Percentiles rank a stretch among this genome's conserved stretches.
These are phyloP conservation scores for Candida pseudoglaebosa DNA, from an alignment of 805 yeast species.

Conservation along the genomic window DNA sequence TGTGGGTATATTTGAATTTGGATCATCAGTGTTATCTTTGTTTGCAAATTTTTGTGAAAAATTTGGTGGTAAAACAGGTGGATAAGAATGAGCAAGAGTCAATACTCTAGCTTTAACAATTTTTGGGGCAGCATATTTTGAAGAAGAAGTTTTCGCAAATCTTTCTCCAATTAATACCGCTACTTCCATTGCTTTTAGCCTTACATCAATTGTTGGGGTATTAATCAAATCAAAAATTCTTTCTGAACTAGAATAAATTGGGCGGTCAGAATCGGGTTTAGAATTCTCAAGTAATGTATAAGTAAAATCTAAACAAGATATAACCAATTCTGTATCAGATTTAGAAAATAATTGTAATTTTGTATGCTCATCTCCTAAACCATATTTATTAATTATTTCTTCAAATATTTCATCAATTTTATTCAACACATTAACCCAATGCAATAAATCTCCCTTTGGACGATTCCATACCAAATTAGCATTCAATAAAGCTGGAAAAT, in stretches of 20 bases:
- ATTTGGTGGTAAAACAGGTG: constrained; percentile 41
- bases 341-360: constrained; percentile 42
- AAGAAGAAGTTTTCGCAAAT: constrained; percentile 43
- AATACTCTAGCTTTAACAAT: constrained; percentile 44
- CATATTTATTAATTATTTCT: constrained; percentile 49
- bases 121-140: constrained; percentile 42
- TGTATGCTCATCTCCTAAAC: constrained; percentile 43
- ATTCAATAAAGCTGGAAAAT: constrained; percentile 38
- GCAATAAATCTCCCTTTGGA: constrained; percentile 64
- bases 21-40: constrained; percentile 7
- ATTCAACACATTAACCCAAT: constrained; percentile 76
- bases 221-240: constrained; percentile 55
- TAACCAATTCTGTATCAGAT: constrained; percentile 45
- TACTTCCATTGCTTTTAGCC: constrained; percentile 57
- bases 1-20: constrained; percentile 15
- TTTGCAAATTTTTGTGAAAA: constrained; percentile 24
- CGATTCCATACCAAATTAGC: constrained; percentile 50
- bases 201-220: constrained; percentile 56
- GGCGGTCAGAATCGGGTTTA: constrained; percentile 44
- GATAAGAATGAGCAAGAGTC: constrained; percentile 51
- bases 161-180: constrained; percentile 59
- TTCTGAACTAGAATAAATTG: constrained; percentile 64
- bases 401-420: constrained; percentile 69
- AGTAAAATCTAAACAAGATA: constrained; percentile 58
- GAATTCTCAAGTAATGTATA: constrained; percentile 64